Evolutionary conservation across 2,329 filamentous ascomycete genomes (phyloP), one percentile per base, ranked within the genome.

Genomic region (Fusarium xylarioides): DNA sequence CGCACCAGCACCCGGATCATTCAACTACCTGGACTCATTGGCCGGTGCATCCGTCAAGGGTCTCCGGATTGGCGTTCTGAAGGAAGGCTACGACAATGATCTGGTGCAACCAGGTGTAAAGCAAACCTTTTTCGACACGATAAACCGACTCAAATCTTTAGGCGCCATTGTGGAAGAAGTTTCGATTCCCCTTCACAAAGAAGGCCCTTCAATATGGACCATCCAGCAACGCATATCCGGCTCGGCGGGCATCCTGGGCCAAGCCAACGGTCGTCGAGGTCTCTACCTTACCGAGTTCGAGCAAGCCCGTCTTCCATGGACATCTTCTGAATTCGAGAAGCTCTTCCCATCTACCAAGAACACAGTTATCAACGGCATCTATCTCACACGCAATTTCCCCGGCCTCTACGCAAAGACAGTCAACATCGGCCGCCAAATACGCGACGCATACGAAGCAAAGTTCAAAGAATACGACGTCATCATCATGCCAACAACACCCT

Each of bases 281-380:
- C 82, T 89, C 9, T 82, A 83, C 18, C 82, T 88, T 75, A 83
- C 84, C 2, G 84, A 87, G n/a, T 83, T 89, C 38, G 86, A 89
- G 66, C 76, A 81, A 10, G 81, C 84, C 7, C 80, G 87, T 26
- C 82, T 86, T 9, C 84, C 84, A 0, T 85, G 84, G 81, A 84
- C 81, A 2, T 80, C 84, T 30, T 80, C 83, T 11, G 85, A 83
- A 57, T 90, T 88, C 76, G 82, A 87, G 43, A 84, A 86, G 40
- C 81, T 87, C 3, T 88, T 87, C 73, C 85, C 82, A 19, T 85
- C 85, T 1, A 88, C 87, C 0, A 88, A 88, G 68, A 89, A 89
- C 70, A 87, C 86, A 8, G 84, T 87, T 52, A 83, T 88, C 53
- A 87, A 88, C 54, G 87, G 86, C 1, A 73, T 85, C 0, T 88